Percentiles rank a stretch among this genome's conserved stretches.
These are phyloP conservation scores for Dalbergia cochinchinensis DNA, from an alignment of 306 rosid genomes.

Conservation along the genomic window DNA sequence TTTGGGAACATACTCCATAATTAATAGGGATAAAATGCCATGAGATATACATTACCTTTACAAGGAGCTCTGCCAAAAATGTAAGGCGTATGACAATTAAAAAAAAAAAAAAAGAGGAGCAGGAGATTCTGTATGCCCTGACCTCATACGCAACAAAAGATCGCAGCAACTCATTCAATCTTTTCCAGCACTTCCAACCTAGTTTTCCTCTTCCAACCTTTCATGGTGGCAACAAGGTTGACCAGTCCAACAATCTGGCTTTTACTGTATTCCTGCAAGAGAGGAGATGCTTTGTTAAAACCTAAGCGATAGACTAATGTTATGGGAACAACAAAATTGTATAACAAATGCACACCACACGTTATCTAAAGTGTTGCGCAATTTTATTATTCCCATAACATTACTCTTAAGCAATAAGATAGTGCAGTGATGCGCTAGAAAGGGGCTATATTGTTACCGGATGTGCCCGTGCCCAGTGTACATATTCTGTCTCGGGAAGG, in stretches of 20 bases:
- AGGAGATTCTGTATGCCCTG: constrained; percentile 41
- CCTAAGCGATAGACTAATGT: background rate
- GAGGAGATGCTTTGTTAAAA: constrained; percentile 38
- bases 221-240: constrained; percentile 96
- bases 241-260: constrained; percentile 85
- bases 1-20: constrained; percentile 44
- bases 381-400: no score
- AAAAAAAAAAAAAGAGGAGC: constrained; percentile 16
- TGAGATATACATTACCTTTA: constrained; percentile 59
- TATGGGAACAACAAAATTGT: no score
- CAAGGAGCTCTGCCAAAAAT: constrained; percentile 44
- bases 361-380: no score
- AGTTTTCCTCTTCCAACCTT: constrained; percentile 98
- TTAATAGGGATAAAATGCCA: constrained; percentile 44
- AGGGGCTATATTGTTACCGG: constrained; percentile 65
- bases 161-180: constrained; percentile 70
- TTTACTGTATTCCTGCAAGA: constrained; percentile 86
- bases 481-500: constrained; percentile 96
- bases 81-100: constrained; percentile 15
- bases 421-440: constrained; percentile 22
- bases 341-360: no score
- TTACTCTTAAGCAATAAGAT: constrained; percentile 12
- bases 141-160: constrained; percentile 36
- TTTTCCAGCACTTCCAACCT: constrained; percentile 89
- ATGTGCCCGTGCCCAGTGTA: constrained; percentile 93